phyloP scores from a whole-genome alignment of 345 rosid genomes.

The Combretum micranthum region DNA sequence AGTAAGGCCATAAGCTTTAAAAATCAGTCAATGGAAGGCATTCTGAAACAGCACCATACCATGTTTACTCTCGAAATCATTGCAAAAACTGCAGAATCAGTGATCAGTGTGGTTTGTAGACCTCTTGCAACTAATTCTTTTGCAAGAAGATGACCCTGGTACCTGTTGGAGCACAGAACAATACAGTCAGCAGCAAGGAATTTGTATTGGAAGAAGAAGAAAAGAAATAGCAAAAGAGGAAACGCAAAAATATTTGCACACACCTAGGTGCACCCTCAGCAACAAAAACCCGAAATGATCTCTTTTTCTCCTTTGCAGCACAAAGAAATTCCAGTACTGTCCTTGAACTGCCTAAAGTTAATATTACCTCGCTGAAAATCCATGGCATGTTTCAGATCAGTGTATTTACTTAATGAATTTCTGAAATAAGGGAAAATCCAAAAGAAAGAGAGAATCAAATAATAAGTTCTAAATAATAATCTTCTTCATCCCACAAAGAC shows the following conservation, averaged over 20 bases:
- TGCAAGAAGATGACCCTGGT: constrained; percentile 91
- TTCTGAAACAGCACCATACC: constrained; percentile 29
- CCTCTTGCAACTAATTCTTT: constrained; percentile 92
- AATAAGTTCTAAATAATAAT: no score
- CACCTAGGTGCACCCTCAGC: constrained; percentile 99
- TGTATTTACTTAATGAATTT: neutral
- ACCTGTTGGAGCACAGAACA: constrained; percentile 35
- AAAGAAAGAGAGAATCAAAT: no score
- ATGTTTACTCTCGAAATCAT: constrained; percentile 95
- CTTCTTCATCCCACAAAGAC: no score
- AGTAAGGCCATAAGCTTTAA: neutral
- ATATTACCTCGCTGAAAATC: constrained; percentile 86
- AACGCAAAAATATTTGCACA: constrained; percentile 8
- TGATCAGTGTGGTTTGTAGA: constrained; percentile 81
- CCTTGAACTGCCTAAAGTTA: constrained; percentile 94
- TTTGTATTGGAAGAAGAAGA: constrained; percentile 1
- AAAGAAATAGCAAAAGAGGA: constrained; percentile 4
- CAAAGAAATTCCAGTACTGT: constrained; percentile 91
- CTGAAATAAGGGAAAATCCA: neutral
- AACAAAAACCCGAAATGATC: constrained; percentile 92
- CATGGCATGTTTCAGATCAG: constrained; percentile 9
- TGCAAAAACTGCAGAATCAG: constrained; percentile 98
- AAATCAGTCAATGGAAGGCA: constrained; percentile 3
- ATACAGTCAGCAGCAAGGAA: constrained; percentile 3
- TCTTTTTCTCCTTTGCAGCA: constrained; percentile 95